These are phyloP conservation scores for Hansenula sp. DNA, from an alignment of 1,139 yeast species.

Conservation along the genomic window DNA sequence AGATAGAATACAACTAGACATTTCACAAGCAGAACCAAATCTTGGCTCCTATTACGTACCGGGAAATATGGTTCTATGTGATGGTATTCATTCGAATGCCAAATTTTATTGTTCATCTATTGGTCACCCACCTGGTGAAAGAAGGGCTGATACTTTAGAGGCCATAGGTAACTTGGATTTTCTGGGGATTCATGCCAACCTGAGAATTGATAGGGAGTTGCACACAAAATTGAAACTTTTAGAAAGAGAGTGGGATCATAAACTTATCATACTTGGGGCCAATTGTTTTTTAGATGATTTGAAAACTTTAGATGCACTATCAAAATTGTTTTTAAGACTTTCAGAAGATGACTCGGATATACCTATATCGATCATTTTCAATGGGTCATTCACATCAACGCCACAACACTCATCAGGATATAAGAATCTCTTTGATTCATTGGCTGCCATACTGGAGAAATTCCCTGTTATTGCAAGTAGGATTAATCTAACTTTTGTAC, in stretches of 20 bases:
- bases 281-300: conserved; percentile 64
- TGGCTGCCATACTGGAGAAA: conserved; percentile 53
- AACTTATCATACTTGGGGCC: conserved; percentile 68
- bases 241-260: conserved; percentile 60
- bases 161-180: conserved; percentile 80
- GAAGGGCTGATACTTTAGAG: conserved; percentile 59
- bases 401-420: conserved; percentile 57
- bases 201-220: conserved; percentile 57
- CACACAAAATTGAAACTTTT: conserved; percentile 49
- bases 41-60: conserved; percentile 68
- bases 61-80: conserved; percentile 79
- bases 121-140: conserved; percentile 88
- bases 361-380: conserved; percentile 59
- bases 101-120: conserved; percentile 73
- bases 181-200: conserved; percentile 57
- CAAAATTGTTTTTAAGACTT: conserved; percentile 51
- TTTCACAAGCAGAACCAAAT: conserved; percentile 62
- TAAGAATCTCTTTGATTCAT: conserved; percentile 67
- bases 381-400: conserved; percentile 67
- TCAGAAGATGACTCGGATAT: conserved; percentile 36
- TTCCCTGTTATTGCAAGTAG: conserved; percentile 40
- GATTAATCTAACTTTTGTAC: conserved; percentile 62
- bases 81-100: conserved; percentile 74
- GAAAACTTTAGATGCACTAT: conserved; percentile 55
- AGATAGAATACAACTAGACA: conserved; percentile 62